Conservation (phyloP, 202 grass and related monocot genomes). For the Schoenoplectus tabernaemontani region DNA sequence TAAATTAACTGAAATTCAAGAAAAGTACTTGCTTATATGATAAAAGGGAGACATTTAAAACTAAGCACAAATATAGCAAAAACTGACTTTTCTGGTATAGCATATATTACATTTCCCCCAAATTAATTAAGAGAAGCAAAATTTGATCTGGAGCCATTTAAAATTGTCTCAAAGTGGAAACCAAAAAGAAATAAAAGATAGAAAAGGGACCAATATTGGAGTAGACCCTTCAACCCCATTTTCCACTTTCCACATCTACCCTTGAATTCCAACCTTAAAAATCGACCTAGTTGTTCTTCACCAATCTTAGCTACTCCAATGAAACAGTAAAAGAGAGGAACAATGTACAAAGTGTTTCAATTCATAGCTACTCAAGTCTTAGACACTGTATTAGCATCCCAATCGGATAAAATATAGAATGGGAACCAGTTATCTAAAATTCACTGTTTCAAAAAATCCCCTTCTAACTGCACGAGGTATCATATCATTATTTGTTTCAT, state of each 20-base stretch:
- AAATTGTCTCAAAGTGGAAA: not conserved
- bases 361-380: not conserved
- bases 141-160: not conserved
- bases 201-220: not conserved
- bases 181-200: not conserved
- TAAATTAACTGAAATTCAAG: not conserved
- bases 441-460: not conserved
- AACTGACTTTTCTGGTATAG: not conserved
- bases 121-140: not conserved
- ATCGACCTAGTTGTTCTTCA: not conserved
- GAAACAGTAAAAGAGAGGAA: not conserved
- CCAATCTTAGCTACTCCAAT: conserved; percentile 5
- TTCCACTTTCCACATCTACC: not conserved
- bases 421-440: not conserved
- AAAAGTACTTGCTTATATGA: not conserved
- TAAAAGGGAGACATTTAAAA: not conserved
- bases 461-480: not conserved
- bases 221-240: not conserved
- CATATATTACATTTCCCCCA: not conserved
- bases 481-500: not conserved
- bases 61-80: not conserved
- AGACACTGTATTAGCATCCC: not conserved
- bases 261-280: not conserved
- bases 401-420: not conserved
- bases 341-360: not conserved